Percentiles rank a stretch among this genome's conserved stretches.
These are phyloP conservation scores for Hawksworthiomyces lignivorus DNA, from an alignment of 2,329 filamentous ascomycete genomes.

Conservation along the genomic window DNA sequence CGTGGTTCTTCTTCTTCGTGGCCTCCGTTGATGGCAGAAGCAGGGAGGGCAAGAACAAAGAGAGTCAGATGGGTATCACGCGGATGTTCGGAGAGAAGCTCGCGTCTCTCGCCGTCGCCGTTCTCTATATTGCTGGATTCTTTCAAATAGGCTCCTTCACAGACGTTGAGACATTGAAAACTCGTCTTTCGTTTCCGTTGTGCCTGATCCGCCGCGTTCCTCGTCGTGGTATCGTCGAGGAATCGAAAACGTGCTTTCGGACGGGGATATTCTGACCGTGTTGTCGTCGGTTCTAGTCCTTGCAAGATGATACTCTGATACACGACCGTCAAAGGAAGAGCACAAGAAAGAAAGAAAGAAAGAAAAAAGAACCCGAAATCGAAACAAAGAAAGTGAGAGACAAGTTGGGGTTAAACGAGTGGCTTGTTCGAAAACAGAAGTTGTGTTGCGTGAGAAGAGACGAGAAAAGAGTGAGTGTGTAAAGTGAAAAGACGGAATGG, in stretches of 20 bases:
- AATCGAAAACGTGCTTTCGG: too few species aligned
- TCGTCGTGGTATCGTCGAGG: too few species aligned
- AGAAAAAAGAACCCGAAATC: not conserved
- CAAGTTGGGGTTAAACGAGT: constrained; percentile 1
- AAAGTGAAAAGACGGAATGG: not conserved
- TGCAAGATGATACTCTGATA: too few species aligned
- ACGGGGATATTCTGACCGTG: too few species aligned
- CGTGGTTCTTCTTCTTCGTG: not conserved
- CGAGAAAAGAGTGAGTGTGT: not conserved
- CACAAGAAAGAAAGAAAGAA: not conserved
- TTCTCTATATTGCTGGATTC: not conserved
- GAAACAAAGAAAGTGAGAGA: too few species aligned
- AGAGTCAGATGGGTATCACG: not conserved
- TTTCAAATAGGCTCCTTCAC: constrained; percentile 3
- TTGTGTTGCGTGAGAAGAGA: not conserved
- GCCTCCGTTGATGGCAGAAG: too few species aligned
- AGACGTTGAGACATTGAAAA: constrained; percentile 10
- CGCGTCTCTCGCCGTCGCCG: not conserved
- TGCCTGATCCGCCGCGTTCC: too few species aligned
- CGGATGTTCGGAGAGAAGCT: not conserved
- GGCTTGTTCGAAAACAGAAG: not conserved
- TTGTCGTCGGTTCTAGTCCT: too few species aligned
- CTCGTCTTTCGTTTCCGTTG: too few species aligned
- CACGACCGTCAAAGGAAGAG: not conserved
- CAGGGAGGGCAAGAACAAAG: too few species aligned